Evolutionary conservation across 1,284 basidiomycete species (phyloP), one percentile per base, ranked within the genome.

Genomic region (Cutaneotrichosporon daszewskae): DNA sequence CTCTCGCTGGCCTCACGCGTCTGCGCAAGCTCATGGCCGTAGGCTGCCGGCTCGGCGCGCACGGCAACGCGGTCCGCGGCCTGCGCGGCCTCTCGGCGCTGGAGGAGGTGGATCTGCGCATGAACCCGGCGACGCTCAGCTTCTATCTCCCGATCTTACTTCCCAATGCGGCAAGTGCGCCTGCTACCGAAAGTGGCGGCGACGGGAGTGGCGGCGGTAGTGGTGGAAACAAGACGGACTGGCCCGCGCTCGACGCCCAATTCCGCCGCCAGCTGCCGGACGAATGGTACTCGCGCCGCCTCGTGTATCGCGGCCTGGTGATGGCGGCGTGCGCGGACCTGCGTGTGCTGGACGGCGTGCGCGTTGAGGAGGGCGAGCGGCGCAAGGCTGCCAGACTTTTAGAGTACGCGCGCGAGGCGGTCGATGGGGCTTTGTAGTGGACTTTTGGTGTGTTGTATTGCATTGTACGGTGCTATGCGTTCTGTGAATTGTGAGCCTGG

Each of bases 121-220:
- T 92, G 87, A 95, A 96, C 65, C 90, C 91, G 39, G 86, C 85
- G 53, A 94, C 89, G 20, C 78, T 92, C n/a, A 85, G 85, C 6
- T 92, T 88, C 82, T 95, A 95, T 69, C 76, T 94, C 19, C 89
- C 91, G 17, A 73, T 94, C 53, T 75, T 91, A 40, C 79, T 86
- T 41, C 53, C 59, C 14, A 18, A 19, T 31, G 38, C 19, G 33
- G 36, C 17, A 12, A 18, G 37, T 31, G 27, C 22, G 35, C n/a
- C n/a, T n/a, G 29, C 38, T 28, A 37, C 40, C 46, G 35, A 45
- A 43, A 20, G 45, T 36, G n/a, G n/a, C n/a, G n/a, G n/a, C n/a
- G n/a, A n/a, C n/a, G n/a, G n/a, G n/a, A n/a, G n/a, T n/a, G n/a
- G n/a, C n/a, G n/a, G n/a, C n/a, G n/a, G n/a, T n/a, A n/a, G n/a